These are phyloP conservation scores for Xenoacremonium recifei DNA, from an alignment of 2,329 filamentous ascomycete genomes.

Conservation along the genomic window DNA sequence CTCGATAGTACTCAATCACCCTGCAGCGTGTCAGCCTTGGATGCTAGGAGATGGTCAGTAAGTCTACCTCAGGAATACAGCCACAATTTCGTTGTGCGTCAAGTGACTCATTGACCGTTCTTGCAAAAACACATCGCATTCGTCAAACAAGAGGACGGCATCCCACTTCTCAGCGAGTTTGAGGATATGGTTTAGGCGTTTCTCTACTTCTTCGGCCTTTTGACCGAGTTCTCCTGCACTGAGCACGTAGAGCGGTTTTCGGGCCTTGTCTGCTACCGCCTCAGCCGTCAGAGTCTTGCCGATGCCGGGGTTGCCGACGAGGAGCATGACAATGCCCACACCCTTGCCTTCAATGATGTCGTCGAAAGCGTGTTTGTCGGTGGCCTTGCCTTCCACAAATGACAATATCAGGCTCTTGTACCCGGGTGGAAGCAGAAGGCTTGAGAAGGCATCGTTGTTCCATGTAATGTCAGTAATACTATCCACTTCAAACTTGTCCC, in stretches of 20 bases:
- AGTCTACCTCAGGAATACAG: conserved; percentile 19
- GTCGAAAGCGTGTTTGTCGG: conserved; percentile 26
- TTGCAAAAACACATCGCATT: conserved; percentile 42
- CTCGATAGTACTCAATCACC: conserved; percentile 37
- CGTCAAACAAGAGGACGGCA: conserved; percentile 42
- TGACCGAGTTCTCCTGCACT: conserved; percentile 38
- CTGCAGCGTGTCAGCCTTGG: too few species aligned
- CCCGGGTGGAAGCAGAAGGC: conserved; percentile 33
- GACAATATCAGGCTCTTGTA: conserved; percentile 39
- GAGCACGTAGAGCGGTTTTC: conserved; percentile 38
- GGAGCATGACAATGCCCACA: conserved; percentile 43
- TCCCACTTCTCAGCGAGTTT: conserved; percentile 46
- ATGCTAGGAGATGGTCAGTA: too few species aligned
- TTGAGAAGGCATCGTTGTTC: conserved; percentile 36
- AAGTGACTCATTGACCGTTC: conserved; percentile 32
- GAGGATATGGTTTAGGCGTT: conserved; percentile 30
- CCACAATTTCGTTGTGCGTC: conserved; percentile 39
- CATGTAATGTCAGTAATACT: conserved; percentile 24
- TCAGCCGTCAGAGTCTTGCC: conserved; percentile 47
- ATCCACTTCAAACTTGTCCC: conserved; percentile 12
- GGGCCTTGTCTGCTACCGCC: conserved; percentile 36
- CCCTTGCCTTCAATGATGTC: conserved; percentile 37
- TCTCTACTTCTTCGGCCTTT: conserved; percentile 33
- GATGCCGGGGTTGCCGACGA: conserved; percentile 44
- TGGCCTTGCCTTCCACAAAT: conserved; percentile 36